A percentile compares a stretch with the other conserved stretches of the same genome.
Conservation (phyloP, 73 alveolate genomes). For the Paramecium tetraurelia region DNA sequence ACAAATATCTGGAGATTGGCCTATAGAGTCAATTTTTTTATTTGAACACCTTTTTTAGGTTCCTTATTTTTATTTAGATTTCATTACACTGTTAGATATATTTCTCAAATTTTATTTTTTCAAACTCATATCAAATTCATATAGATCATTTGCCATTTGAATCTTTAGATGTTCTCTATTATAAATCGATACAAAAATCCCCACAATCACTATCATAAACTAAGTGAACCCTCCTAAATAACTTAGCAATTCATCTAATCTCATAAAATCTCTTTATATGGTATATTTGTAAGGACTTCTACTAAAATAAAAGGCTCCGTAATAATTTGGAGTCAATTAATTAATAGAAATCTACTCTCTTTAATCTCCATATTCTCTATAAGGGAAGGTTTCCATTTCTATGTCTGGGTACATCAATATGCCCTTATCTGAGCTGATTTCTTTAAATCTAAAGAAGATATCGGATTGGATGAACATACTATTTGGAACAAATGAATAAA, state of each 20-base stretch:
- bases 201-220: neutral
- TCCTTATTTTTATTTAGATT: neutral
- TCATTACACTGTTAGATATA: neutral
- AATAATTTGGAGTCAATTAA: neutral
- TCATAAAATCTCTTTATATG: neutral
- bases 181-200: neutral
- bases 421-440: neutral
- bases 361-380: neutral
- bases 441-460: neutral
- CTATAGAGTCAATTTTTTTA: neutral
- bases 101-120: neutral
- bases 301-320: neutral
- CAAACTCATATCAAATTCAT: neutral
- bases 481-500: neutral
- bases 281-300: neutral
- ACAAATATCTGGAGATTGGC: neutral
- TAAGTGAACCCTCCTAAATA: conserved; percentile 35
- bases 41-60: neutral
- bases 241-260: conserved; percentile 6
- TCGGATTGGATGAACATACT: neutral
- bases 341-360: neutral
- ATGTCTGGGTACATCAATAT: neutral
- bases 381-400: neutral
- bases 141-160: neutral
- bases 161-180: neutral